Base-by-base conservation (phyloP, 78 protist genomes). In the Polysphondylium violaceum region DNA sequence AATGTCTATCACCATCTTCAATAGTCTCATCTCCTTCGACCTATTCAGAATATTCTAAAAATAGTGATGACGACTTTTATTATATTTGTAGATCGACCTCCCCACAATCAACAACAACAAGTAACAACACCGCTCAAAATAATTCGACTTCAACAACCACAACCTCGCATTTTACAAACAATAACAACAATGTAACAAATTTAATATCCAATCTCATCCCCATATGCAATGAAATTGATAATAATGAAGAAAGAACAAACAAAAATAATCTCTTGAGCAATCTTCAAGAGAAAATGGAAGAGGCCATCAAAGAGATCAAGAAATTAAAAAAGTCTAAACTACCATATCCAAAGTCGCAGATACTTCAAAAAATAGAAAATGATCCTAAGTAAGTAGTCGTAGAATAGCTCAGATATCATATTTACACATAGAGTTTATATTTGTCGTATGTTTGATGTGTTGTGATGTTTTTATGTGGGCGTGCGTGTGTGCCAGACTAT, bases 301-400 rank as follows among this genome's bases (percentile, higher is more conserved):
- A 63, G 9, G 74, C 58, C 1, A 31, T 78, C 7, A 78, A 68
- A 68, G 61, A 79, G 74, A 79, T 79, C 8, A 43, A 76, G 50
- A 76, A 76, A 76, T 50, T 59, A 14, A 76, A 76, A 51, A 76
- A 76, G 36, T 61, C 65, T 19, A 76, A 64, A 60, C 50, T 76
- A 31, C 86, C 86, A 76, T 61, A 33, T 43, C 58, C 72, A 29
- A 69, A 69, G 27, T 44, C 53, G 19, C 6, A 2, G 21, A 56
- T 56, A 56, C 4, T 56, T 50, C n/a, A 23, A 1, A 44, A 27
- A 47, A 72, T 50, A 50, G 73, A 65, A 38, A 65, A 8, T 65
- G 71, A 61, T 29, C 55, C 33, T n/a, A 65, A 65, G 73, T 64
- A 64, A 21, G 44, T 36, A 31, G 19, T 36, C 16, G 17, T 31